Base-by-base conservation (phyloP, 169 alveolate species). In the Eimeria sp. region DNA sequence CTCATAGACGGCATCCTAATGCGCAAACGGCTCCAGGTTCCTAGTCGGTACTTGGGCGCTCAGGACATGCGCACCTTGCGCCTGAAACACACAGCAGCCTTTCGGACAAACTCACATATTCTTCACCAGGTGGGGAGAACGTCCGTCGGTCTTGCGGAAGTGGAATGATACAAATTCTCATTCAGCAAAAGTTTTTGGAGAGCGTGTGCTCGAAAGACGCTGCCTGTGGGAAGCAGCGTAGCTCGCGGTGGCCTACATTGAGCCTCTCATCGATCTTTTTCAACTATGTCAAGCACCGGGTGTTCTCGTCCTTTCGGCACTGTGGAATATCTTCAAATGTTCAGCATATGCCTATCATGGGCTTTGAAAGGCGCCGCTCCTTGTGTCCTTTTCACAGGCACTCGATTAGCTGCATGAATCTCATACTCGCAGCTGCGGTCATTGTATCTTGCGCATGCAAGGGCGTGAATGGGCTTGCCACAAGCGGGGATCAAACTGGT, bases 1-100 rank as follows among this genome's bases (percentile, higher is more conserved):
- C 68, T 78, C 25, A 52, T 27, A 27, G 68, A 52, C 71, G 23
- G 66, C 30, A 6, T 30, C 64, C 37, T 64, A 23, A 25, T 66
- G 85, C 18, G 52, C 83, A 62, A 37, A 64, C 43, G 94, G 83
- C 94, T 27, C 62, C 85, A 62, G 64, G 64, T 66, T 64, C 46
- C 68, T 30, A 46, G 49, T 68, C 66, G 49, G 49, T 62, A 37
- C 13, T 16, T 87, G 66, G 94, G 82, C 85, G 37, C 83, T 43
- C 66, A 87, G 68, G 54, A 66, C 71, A 56, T 58, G 78, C 72
- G 40, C 62, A 43, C 58, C 91, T 52, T 62, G 37, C 54, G 78
- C 91, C 40, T 16, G 58, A 37, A 58, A 60, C 54, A 85, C 72
- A 62, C 77, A 60, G 43, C 78, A 85, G 91, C 78, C 72, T 8